These are phyloP conservation scores for Detonula confervacea DNA, from an alignment of 352 stramenopile species.

Conservation along the genomic window DNA sequence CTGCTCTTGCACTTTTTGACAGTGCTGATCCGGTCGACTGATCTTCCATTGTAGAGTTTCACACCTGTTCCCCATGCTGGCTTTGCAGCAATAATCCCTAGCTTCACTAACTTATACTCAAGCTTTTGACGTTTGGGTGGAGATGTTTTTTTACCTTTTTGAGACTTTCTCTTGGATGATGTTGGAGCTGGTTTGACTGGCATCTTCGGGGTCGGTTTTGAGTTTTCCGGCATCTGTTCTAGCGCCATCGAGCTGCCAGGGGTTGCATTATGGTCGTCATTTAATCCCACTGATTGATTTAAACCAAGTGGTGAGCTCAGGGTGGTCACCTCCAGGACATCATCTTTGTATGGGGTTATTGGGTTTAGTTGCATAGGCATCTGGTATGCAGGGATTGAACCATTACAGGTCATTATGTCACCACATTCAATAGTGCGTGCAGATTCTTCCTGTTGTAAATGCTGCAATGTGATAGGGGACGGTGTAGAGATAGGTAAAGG, in stretches of 20 bases:
- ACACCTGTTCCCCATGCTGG: neutral
- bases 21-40: conserved; percentile 13
- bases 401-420: neutral
- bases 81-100: neutral
- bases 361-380: neutral
- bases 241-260: no score
- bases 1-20: conserved; percentile 19
- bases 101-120: neutral
- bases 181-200: no score
- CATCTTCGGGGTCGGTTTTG: neutral
- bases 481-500: neutral
- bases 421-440: neutral
- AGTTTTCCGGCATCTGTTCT: neutral
- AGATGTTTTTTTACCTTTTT: neutral
- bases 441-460: neutral
- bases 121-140: conserved; percentile 3
- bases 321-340: no score
- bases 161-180: neutral
- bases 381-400: neutral
- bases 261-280: no score
- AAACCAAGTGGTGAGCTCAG: no score
- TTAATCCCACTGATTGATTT: no score
- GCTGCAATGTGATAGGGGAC: neutral
- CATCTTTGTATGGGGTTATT: neutral
- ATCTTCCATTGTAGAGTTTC: conserved; percentile 21